A percentile compares a stretch with the other conserved stretches of the same genome.
Evolutionary conservation across 108 stramenopile species (phyloP).

Genomic region (Ochromonas danica): DNA sequence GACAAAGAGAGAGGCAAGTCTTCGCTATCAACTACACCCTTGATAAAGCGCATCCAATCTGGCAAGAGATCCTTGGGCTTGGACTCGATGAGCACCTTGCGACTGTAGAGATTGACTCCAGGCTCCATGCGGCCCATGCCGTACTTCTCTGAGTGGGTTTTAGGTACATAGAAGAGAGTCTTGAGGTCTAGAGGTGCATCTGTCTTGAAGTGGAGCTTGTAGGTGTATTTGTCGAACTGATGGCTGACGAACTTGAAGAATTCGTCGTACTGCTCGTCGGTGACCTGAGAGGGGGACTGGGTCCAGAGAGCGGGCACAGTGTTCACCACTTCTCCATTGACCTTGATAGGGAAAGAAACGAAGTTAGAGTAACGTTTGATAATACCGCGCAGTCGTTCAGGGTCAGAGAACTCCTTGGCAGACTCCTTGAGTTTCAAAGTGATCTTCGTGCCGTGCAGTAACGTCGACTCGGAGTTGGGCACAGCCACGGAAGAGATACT

Average conservation of each 20-base stretch:
- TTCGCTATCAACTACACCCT: slow-evolving; percentile 92
- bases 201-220: slow-evolving; percentile 81
- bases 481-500: slow-evolving; percentile 55
- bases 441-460: slow-evolving; percentile 80
- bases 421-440: slow-evolving; percentile 81
- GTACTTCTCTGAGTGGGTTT: slow-evolving; percentile 93
- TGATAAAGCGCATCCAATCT: slow-evolving; percentile 80
- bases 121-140: slow-evolving; percentile 98
- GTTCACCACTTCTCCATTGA: slow-evolving; percentile 68
- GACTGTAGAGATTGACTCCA: slow-evolving; percentile 85
- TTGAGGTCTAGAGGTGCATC: slow-evolving; percentile 97
- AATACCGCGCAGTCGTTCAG: slow-evolving; percentile 73
- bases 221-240: slow-evolving; percentile 75
- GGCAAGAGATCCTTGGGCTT: slow-evolving; percentile 86
- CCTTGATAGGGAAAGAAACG: slow-evolving; percentile 90
- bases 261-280: slow-evolving; percentile 80
- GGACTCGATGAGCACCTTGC: slow-evolving; percentile 91
- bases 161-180: slow-evolving; percentile 89
- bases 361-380: slow-evolving; percentile 95
- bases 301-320: slow-evolving; percentile 93
- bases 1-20: slow-evolving; percentile 92
- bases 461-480: slow-evolving; percentile 52
- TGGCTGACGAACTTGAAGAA: slow-evolving; percentile 93
- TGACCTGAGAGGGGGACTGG: slow-evolving; percentile 75
- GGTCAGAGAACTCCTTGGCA: slow-evolving; percentile 70